Evolutionary conservation across 208 protist species (phyloP), one percentile per base, ranked within the genome.

Genomic region (Acanthamoeba healyi): DNA sequence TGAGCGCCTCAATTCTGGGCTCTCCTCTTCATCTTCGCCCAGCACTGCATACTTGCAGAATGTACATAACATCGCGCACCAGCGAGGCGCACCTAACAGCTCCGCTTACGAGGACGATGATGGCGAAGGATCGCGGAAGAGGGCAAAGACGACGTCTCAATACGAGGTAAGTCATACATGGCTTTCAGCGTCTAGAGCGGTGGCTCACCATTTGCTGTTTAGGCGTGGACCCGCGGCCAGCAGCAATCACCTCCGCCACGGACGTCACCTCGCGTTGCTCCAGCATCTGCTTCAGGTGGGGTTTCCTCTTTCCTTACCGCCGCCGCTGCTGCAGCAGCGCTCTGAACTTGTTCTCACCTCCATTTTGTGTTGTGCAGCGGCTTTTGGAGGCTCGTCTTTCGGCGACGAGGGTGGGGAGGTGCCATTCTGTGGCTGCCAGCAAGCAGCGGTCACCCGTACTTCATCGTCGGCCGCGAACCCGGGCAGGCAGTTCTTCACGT

Each of bases 401-500:
- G 61, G 61, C 22, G 61, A 34, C 7, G 61, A 26, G 7, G 61
- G 61, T 34, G 29, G 61, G 14, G 61, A 70, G 61, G 6, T 34
- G 61, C 61, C 61, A 7, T 70, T 70, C 14, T 70, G 61, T 26
- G 61, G 26, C 61, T 70, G 61, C n/a, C 61, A 70, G 29, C 61
- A 70, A 26, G 14, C 61, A 5, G 22, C 14, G 9, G 61, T 70
- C 7, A 7, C n/a, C n/a, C 61, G 61, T 36, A 70, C 61, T 12
- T 70, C 61, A 24, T 7, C 26, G 26, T 29, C 61, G 19, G 29
- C 61, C 14, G 29, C 9, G 22, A 82, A 82, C 72, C 34, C 34
- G n/a, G 72, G 72, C 19, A 9, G 72, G 14, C 72, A 51, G 72
- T 82, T 82, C 26, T 82, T 22, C 38, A 82, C 72, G 6, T 82